Evolutionary conservation across 352 stramenopile genomes (phyloP), one percentile per base, ranked within the genome.

Genomic region (Pythium insidiosum): DNA sequence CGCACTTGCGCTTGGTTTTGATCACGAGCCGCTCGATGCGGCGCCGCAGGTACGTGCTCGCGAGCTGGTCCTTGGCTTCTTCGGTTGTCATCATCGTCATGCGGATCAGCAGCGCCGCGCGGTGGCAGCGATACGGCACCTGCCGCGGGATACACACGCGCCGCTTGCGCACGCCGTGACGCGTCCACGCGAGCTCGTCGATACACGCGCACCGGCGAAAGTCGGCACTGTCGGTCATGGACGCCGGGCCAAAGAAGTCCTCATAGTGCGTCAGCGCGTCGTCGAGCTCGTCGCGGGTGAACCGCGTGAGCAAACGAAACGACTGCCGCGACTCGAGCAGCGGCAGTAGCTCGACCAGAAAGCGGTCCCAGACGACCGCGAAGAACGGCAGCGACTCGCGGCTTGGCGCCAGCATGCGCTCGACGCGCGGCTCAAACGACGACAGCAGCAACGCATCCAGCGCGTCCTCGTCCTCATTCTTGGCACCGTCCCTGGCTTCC

Each of bases 61-160:
- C 67, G 21, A 83, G 61, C 26, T 84, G 73, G 41, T 83, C 74
- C 49, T 87, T 74, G 5, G 56, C 73, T 21, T 84, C 66, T 37
- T 87, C 68, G 6, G 54, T 63, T 0, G 74, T 84, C 20, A 87
- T 59, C 71, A 87, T 79, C 35, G 82, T 63, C 30, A 57, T 67
- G 26, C 74, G 64, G 4, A 87, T 25, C 13, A 87, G 39, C n/a
- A 61, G 44, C 13, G 63, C 74, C 2, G 47, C 25, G 24, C 74
- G 64, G n/a, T 71, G 48, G 33, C 74, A 87, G 18, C 54, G 47
- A 19, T 66, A 84, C 1, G 68, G 68, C 1, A 53, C 41, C 22
- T 61, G 49, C 20, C 56, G 43, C 5, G 67, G 65, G 11, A 76
- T 47, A 50, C 74, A 87, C 16, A 73, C 66, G 24, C 68, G 70